phyloP scores from a whole-genome alignment of 2,329 filamentous ascomycete genomes.

The Colletotrichum limetticola region DNA sequence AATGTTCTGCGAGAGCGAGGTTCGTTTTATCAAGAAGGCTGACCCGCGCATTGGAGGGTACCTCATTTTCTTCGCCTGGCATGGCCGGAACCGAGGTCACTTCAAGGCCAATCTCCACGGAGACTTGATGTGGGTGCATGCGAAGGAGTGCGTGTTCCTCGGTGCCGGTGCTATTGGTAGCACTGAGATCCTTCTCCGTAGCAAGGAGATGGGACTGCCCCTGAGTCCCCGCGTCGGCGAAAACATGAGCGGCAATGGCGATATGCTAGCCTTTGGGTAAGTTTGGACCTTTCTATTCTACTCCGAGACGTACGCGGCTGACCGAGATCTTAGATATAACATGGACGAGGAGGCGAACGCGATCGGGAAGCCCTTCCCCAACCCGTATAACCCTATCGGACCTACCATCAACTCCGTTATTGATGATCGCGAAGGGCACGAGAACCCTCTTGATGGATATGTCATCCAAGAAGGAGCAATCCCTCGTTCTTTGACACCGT shows the following conservation, averaged over 20 bases:
- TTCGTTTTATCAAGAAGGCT: conserved; percentile 68
- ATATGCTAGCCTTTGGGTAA: conserved; percentile 72
- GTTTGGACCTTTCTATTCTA: conserved; percentile 27
- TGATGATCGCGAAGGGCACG: conserved; percentile 63
- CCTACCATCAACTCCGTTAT: conserved; percentile 73
- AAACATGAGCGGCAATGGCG: conserved; percentile 74
- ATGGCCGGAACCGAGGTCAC: conserved; percentile 65
- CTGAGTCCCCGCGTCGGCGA: conserved; percentile 68
- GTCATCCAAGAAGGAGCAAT: conserved; percentile 73
- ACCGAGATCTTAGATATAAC: conserved; percentile 60
- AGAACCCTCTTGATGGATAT: conserved; percentile 69
- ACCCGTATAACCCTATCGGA: conserved; percentile 63
- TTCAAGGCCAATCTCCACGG: conserved; percentile 66
- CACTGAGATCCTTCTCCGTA: conserved; percentile 73
- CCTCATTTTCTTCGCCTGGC: conserved; percentile 73
- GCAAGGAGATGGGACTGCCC: conserved; percentile 65
- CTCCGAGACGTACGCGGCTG: conserved; percentile 24
- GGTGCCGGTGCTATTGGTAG: conserved; percentile 73
- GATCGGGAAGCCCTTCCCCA: conserved; percentile 62
- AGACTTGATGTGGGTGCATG: conserved; percentile 75
- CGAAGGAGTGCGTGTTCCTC: conserved; percentile 72
- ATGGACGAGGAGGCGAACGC: conserved; percentile 66
- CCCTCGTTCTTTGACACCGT: conserved; percentile 64
- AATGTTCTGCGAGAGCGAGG: conserved; percentile 77
- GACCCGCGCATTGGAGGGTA: conserved; percentile 62